Evolutionary conservation across 768 basidiomycete genomes (phyloP), one percentile per base, ranked within the genome.

Genomic region (Psilocybe cyanescens): DNA sequence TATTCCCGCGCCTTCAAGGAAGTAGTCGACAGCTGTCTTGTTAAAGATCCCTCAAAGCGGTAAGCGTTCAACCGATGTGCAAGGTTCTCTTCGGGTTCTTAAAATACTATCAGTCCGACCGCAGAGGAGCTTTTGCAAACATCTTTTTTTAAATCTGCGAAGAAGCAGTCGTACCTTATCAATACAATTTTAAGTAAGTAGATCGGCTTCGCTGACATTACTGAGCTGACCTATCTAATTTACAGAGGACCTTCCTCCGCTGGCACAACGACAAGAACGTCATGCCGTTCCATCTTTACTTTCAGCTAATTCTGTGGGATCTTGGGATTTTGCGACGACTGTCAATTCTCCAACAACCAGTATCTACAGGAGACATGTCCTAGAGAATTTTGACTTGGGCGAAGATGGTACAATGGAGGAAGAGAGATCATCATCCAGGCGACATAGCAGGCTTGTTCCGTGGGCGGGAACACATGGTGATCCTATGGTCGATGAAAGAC

Each of bases 1-100:
- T 97, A 94, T 71, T 91, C 91, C 29, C 87, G 87, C 57, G 82
- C 84, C 0, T 93, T 97, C 77, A 89, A 91, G 63, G 94, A 95
- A 58, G 81, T 95, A 53, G 81, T 97, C 14, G 90, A 91, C 53
- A 82, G 83, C 11, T 97, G 96, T 71, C 82, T 98, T 49, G 78
- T 81, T 59, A 97, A 97, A 73, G 92, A 97, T 70, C 94, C 96
- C 4, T 78, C 83, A 6, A 82, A 86, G 69, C 83, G 95, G 92
- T 88, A 65, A 44, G 69, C 64, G n/a, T 19, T 12, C 29, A 53
- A 24, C 48, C 39, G 17, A 24, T 17, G 30, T 28, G 33, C 30
- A 37, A 33, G 44, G 30, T 53, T 39, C 14, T 12, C 50, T 45
- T 60, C 49, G 58, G 14, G 11, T 30, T 37, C 28, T 41, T 50